phyloP scores from a whole-genome alignment of 2,329 filamentous ascomycete genomes.

The Akanthomyces muscarius region DNA sequence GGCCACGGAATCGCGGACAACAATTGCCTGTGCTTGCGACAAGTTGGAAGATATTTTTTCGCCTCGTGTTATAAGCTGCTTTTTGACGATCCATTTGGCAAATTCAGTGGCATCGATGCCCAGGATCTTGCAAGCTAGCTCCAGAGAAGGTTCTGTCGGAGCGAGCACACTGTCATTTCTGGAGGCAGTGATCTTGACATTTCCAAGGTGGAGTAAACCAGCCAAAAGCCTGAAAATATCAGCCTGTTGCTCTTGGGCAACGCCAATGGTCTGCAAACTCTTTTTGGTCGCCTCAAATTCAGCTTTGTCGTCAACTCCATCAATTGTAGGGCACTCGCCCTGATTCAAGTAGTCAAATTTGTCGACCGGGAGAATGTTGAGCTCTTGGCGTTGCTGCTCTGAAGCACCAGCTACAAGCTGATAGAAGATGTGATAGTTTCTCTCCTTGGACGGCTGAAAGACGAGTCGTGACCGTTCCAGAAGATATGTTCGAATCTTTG shows the following conservation, averaged over 20 bases:
- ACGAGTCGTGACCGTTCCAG: conserved; percentile 93
- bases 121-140: conserved; percentile 76
- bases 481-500: conserved; percentile 93
- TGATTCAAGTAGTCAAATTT: conserved; percentile 97
- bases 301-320: conserved; percentile 91
- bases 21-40: conserved; percentile 85
- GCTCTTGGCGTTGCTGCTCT: conserved; percentile 73
- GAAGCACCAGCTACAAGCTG: conserved; percentile 91
- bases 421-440: conserved; percentile 99
- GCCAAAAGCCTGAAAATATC: conserved; percentile 89
- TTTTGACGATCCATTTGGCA: conserved; percentile 98
- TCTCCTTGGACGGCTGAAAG: conserved; percentile 94
- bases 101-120: conserved; percentile 85
- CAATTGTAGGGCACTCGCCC: conserved; percentile 83
- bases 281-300: conserved; percentile 87
- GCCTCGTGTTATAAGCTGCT: conserved; percentile 91
- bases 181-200: conserved; percentile 91
- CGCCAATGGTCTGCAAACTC: conserved; percentile 84
- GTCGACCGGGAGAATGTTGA: conserved; percentile 76
- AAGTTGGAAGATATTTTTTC: conserved; percentile 98
- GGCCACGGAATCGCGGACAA: conserved; percentile 94
- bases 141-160: conserved; percentile 74
- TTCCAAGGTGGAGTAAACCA: conserved; percentile 88
- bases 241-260: conserved; percentile 66
- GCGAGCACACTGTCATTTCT: conserved; percentile 82